Evolutionary conservation across 495 filamentous ascomycete species (phyloP), one percentile per base, ranked within the genome.

Genomic region (Jackrogersella minutella): DNA sequence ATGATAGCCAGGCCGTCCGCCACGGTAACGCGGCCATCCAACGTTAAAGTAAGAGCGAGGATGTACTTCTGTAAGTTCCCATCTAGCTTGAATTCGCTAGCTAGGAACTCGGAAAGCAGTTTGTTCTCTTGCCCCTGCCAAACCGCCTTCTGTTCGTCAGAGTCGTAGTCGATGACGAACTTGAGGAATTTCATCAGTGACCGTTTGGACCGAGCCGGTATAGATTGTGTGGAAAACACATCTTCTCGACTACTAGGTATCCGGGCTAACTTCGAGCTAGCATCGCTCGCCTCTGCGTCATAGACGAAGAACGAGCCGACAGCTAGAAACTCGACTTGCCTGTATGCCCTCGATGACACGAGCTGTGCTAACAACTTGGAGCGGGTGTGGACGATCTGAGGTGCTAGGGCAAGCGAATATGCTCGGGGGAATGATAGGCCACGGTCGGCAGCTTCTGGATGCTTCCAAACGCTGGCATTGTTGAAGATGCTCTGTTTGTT

Each of bases 261-360:
- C 17, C 87, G 86, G 34, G 80, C 78, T 24, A 95, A 74, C 19
- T 39, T 69, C 3, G 64, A 52, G 11, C 55, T 55, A 5, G 72
- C 58, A 22, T 68, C 60, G n/a, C 65, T 62, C 3, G 72, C 58
- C 21, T 66, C 39, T 19, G 59, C 56, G 52, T 77, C 72, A 72
- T 89, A 88, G 33, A 97, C 87, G 86, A 89, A 98, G 90, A 93
- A 98, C 58, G 91, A 94, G 28, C 96, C 96, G 5, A 98, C 90
- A 4, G 95, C 93, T 62, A 93, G 87, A 75, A 97, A 99, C 66
- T 97, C 93, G 59, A 99, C 84, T 76, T 96, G 91, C 30, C 86
- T 86, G 64, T 96, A 91, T 53, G 96, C 89, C 63, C 90, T 90
- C 1, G 94, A 97, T 2, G 93, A 92, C 36, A 98, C 88, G 34